phyloP scores from a whole-genome alignment of 352 stramenopile genomes.

The Peronospora farinosa region DNA sequence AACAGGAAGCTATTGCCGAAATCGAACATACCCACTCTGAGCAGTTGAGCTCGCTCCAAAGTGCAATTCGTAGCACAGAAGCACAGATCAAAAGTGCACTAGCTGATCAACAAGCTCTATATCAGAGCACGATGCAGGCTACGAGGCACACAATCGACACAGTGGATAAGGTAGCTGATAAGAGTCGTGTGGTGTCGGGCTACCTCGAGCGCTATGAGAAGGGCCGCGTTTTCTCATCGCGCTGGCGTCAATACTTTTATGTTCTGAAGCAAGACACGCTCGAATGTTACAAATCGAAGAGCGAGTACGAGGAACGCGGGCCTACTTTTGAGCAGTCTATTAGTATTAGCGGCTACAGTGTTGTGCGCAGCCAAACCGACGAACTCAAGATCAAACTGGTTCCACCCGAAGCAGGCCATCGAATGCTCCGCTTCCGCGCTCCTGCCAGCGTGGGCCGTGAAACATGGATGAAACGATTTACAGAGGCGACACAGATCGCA shows the following conservation, averaged over 20 bases:
- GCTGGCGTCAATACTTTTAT: slow-evolving; percentile 77
- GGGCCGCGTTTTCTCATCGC: slow-evolving; percentile 60
- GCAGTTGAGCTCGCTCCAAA: slow-evolving; percentile 34
- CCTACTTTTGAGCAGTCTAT: slow-evolving; percentile 43
- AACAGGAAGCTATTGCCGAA: slow-evolving; percentile 39
- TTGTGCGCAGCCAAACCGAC: slow-evolving; percentile 66
- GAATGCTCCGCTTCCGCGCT: slow-evolving; percentile 66
- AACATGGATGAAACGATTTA: slow-evolving; percentile 73
- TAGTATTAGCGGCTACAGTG: slow-evolving; percentile 57
- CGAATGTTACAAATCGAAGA: slow-evolving; percentile 74
- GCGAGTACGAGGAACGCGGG: slow-evolving; percentile 54
- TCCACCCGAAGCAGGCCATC: slow-evolving; percentile 47
- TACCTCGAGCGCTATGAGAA: slow-evolving; percentile 78
- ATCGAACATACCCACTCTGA: slow-evolving; percentile 42
- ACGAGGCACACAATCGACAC: slow-evolving; percentile 72
- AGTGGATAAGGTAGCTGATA: slow-evolving; percentile 59
- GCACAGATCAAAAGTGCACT: slow-evolving; percentile 45
- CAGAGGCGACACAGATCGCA: slow-evolving; percentile 55
- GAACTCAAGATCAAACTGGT: slow-evolving; percentile 80
- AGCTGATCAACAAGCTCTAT: slow-evolving; percentile 54
- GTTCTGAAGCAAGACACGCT: slow-evolving; percentile 60
- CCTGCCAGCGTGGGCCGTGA: slow-evolving; percentile 67
- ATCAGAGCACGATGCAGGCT: slow-evolving; percentile 73
- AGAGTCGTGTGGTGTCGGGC: slow-evolving; percentile 56
- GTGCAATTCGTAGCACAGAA: slow-evolving; percentile 33